Conservation (phyloP, 805 yeast genomes). For the Saturnispora gosingensis region DNA sequence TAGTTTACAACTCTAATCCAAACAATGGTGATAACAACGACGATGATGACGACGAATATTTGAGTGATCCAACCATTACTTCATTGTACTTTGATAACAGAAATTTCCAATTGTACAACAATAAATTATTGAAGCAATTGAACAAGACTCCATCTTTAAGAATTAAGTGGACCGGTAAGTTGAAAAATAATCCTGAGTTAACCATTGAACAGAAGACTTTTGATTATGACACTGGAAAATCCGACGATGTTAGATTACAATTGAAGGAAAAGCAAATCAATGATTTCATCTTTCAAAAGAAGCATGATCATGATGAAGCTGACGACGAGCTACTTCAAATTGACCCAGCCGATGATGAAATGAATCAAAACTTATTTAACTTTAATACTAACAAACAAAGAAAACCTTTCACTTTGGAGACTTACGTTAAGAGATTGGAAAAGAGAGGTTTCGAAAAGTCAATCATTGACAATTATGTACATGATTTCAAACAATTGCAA, state of each 20-base stretch:
- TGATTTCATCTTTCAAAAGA: constrained; percentile 41
- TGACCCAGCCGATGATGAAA: constrained; percentile 24
- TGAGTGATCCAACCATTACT: constrained; percentile 73
- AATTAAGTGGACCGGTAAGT: constrained; percentile 84
- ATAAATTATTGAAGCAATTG: constrained; percentile 58
- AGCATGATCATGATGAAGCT: constrained; percentile 2
- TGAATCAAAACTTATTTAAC: constrained; percentile 3
- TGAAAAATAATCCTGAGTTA: constrained; percentile 68
- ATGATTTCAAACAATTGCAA: constrained; percentile 52
- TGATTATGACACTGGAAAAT: constrained; percentile 39
- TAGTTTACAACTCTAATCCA: constrained; percentile 56
- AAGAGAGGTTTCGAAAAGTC: constrained; percentile 49
- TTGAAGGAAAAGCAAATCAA: constrained; percentile 78
- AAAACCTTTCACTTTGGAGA: constrained; percentile 29
- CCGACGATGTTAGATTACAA: constrained; percentile 51
- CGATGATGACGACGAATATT: constrained; percentile 39
- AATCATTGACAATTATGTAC: constrained; percentile 41
- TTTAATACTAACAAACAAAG: constrained; percentile 17
- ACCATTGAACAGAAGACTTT: constrained; percentile 71
- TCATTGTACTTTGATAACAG: constrained; percentile 82
- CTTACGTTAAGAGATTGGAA: constrained; percentile 50
- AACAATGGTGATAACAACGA: constrained; percentile 36
- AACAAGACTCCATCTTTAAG: constrained; percentile 66
- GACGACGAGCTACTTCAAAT: constrained; percentile 31
- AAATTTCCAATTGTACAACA: constrained; percentile 76